Base-by-base conservation (phyloP, 345 rosid species). In the Salix purpurea region DNA sequence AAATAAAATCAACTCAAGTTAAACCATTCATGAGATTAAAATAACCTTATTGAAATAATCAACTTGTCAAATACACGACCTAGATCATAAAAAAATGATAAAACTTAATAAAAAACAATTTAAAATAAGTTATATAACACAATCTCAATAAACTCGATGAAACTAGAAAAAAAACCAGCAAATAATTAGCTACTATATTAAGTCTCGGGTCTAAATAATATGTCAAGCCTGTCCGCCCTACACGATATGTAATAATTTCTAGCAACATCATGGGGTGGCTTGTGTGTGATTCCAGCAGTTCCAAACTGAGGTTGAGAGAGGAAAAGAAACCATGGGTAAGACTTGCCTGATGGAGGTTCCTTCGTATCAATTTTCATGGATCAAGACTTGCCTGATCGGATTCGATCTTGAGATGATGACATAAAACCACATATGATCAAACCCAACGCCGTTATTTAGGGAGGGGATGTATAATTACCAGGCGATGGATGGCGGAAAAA, bases 61-160 rank as follows among this genome's bases (percentile, higher is more conserved):
- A 9, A 9, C 12, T 2, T 0, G 11, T 40, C 0, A 39, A 1
- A 39, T 1, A 1, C 11, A 1, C 0, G 0, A 39, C 7, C 42
- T 7, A 8, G 11, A 2, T 39, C 10, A 39, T 9, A 7, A 39
- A 0, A 8, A 0, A 8, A 0, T 1, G 2, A 39, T 34, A 40
- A 10, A 40, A 7, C 7, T 40, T 40, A 2, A 40, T 40, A 10
- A 40, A 40, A 40, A 40, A 2, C 1, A 40, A 9, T 9, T 40
- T 2, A 2, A 40, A 40, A 40, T 40, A 40, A 9, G 10, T 40
- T 2, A 40, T 40, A 2, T 2, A 40, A 10, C 0, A 9, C 13
- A 40, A 40, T 40, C 12, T 1, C 12, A 10, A 40, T 40, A 40
- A 40, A 39, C 42, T 39, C 42, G 37, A 34, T 34, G 37, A 34